Base-by-base conservation (phyloP, 2,329 filamentous ascomycete genomes). In the Samsoniella hepiali region DNA sequence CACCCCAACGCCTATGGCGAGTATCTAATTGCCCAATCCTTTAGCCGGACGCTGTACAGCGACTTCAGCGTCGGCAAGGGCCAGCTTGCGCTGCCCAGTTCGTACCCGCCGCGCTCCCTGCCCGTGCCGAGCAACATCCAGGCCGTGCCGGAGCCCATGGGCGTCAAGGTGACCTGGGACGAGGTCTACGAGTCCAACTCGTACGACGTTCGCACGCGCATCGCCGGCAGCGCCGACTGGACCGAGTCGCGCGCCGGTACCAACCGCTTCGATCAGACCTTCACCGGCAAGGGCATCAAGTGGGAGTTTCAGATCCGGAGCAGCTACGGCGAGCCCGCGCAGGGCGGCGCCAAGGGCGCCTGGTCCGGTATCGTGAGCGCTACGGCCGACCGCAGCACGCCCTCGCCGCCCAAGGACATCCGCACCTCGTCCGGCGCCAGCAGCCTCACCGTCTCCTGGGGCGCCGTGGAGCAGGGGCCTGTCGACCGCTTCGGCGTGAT, bases 91-190 rank as follows among this genome's bases (percentile, higher is more conserved):
- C 22, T 61, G 22, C 58, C 58, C 2, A 13, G 9, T 8, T 53
- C 45, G 1, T 53, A 38, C 34, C 45, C 49, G 1, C 22, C 49
- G 3, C 58, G 49, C 27, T 34, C n/a, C 7, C 32, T 61, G 22
- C 47, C 47, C 22, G 58, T 61, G 1, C 58, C 58, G 9, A 34
- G 32, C 49, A 53, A 61, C 15, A 53, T 61, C 22, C 31, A 44
- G 6, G 58, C 47, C 9, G 45, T 31, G 1, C 11, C 22, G 1
- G 47, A 31, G 29, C 34, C 58, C 4, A 53, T 44, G 47, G 58
- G 58, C 49, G 58, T 61, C 15, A 44, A 40, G n/a, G 22, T 53
- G 13, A 61, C 58, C 7, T 61, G 58, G 49, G 58, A 61, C 15
- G 17, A 42, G 22, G 49, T 61, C 27, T 54, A 53, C 47, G 49